These are phyloP conservation scores for Aspergillus proliferans DNA, from an alignment of 2,329 filamentous ascomycete genomes.

Conservation along the genomic window DNA sequence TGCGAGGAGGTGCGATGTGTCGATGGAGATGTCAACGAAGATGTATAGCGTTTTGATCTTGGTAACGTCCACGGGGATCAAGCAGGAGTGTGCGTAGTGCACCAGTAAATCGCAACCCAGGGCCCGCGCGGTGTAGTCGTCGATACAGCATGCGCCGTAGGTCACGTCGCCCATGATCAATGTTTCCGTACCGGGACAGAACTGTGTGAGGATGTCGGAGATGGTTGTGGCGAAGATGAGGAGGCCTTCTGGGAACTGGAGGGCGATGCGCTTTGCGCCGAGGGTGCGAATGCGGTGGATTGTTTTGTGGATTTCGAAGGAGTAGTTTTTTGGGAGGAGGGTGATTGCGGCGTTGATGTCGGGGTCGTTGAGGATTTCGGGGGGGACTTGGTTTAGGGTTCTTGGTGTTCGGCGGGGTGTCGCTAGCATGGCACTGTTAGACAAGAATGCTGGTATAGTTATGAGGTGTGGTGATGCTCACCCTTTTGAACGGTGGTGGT, in stretches of 20 bases:
- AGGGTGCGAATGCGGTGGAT: conserved; percentile 85
- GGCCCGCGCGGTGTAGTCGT: conserved; percentile 93
- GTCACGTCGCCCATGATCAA: conserved; percentile 99
- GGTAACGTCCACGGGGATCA: conserved; percentile 93
- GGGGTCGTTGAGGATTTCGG: conserved; percentile 75
- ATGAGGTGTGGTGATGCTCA: conserved; percentile 12
- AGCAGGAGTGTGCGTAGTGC: conserved; percentile 93
- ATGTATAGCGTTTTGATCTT: conserved; percentile 97
- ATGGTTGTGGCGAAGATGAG: conserved; percentile 95
- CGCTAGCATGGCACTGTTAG: no score
- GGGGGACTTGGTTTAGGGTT: conserved; percentile 84
- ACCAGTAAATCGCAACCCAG: conserved; percentile 90
- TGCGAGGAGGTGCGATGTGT: conserved; percentile 76
- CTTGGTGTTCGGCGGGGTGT: conserved; percentile 65
- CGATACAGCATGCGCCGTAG: conserved; percentile 96
- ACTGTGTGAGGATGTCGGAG: conserved; percentile 89
- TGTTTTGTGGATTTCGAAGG: conserved; percentile 97
- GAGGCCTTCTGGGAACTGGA: conserved; percentile 96
- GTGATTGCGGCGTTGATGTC: conserved; percentile 82
- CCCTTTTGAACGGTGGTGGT: conserved; percentile 48
- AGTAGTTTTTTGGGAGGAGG: conserved; percentile 90
- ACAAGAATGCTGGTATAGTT: not conserved
- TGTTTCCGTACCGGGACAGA: conserved; percentile 85
- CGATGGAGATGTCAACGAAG: conserved; percentile 96
- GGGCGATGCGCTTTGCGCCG: conserved; percentile 72